phyloP scores from a whole-genome alignment of 1,284 basidiomycete species.

The Trametes versicolor region DNA sequence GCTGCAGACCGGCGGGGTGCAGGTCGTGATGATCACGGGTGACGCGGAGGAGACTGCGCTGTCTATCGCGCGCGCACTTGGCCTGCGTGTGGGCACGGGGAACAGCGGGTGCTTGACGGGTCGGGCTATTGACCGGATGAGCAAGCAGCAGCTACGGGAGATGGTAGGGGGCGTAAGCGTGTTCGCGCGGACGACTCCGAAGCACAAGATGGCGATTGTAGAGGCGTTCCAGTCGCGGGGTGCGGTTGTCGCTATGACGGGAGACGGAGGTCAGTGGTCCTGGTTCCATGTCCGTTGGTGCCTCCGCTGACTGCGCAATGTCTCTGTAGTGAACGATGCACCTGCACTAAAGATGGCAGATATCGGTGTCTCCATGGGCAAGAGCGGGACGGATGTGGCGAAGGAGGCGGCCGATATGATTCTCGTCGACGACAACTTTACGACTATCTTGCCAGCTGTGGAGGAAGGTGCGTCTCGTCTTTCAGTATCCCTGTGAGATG shows the following conservation, averaged over 20 bases:
- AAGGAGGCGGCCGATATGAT: conserved; percentile 99
- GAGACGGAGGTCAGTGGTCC: conserved; percentile 77
- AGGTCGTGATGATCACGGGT: conserved; percentile 98
- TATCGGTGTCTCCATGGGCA: conserved; percentile 98
- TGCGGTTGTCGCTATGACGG: conserved; percentile 96
- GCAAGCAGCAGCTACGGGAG: conserved; percentile 83
- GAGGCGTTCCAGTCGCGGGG: conserved; percentile 92
- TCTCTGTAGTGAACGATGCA: conserved; percentile 87
- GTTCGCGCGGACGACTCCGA: conserved; percentile 94
- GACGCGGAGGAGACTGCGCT: conserved; percentile 93
- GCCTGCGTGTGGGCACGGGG: conserved; percentile 68
- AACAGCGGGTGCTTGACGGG: conserved; percentile 76
- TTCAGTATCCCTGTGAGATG: not conserved
- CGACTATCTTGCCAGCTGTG: conserved; percentile 92
- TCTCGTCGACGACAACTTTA: conserved; percentile 97
- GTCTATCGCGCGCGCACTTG: conserved; percentile 90
- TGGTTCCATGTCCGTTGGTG: conserved; percentile 1
- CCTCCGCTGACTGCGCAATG: no score
- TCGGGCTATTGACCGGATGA: conserved; percentile 87
- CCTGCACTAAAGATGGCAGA: conserved; percentile 98
- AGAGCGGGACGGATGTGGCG: conserved; percentile 96
- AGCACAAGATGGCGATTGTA: conserved; percentile 98
- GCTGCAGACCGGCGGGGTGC: conserved; percentile 88
- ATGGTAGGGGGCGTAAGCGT: conserved; percentile 86
- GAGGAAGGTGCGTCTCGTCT: conserved; percentile 80